Conservation (phyloP, 768 basidiomycete genomes). For the Rhodotorula babjevae region DNA sequence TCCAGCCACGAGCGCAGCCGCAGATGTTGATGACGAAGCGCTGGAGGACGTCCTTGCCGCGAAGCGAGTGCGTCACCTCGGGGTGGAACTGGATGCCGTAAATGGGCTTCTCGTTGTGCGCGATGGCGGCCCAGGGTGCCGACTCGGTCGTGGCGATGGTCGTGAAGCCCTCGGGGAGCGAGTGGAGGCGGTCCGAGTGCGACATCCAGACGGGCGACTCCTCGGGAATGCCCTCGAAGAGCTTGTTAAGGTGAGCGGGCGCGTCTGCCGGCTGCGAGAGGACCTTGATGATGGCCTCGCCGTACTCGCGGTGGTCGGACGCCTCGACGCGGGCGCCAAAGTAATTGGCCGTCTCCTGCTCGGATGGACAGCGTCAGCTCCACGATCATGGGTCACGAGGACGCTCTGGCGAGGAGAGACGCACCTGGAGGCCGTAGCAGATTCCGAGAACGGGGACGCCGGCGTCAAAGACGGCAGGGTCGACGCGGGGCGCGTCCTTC, state of each 20-base stretch:
- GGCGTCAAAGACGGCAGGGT: slow-evolving; percentile 74
- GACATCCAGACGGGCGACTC: slow-evolving; percentile 99
- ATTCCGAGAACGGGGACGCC: slow-evolving; percentile 92
- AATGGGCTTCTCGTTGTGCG: slow-evolving; percentile 78
- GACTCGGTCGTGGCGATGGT: slow-evolving; percentile 78
- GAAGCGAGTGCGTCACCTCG: slow-evolving; percentile 90
- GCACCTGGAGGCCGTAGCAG: slow-evolving; percentile 91
- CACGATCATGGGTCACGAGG: too few species aligned
- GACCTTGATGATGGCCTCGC: slow-evolving; percentile 76
- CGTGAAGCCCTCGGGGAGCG: slow-evolving; percentile 74
- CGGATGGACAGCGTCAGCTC: background rate
- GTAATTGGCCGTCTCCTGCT: slow-evolving; percentile 86
- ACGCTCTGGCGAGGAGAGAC: slow-evolving; percentile 26
- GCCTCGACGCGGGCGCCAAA: slow-evolving; percentile 76
- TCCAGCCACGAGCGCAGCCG: slow-evolving; percentile 76
- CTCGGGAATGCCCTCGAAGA: slow-evolving; percentile 82
- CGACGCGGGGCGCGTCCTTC: slow-evolving; percentile 82
- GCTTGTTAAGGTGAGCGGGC: slow-evolving; percentile 53
- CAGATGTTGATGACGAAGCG: slow-evolving; percentile 82
- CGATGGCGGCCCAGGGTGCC: slow-evolving; percentile 88
- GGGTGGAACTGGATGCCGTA: slow-evolving; percentile 99
- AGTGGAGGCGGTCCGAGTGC: slow-evolving; percentile 87
- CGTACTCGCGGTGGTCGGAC: slow-evolving; percentile 91
- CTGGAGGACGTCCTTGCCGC: slow-evolving; percentile 81
- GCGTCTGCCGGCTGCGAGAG: slow-evolving; percentile 49